Evolutionary conservation across 768 basidiomycete genomes (phyloP), one percentile per base, ranked within the genome.

Genomic region (Pisolithus albus): DNA sequence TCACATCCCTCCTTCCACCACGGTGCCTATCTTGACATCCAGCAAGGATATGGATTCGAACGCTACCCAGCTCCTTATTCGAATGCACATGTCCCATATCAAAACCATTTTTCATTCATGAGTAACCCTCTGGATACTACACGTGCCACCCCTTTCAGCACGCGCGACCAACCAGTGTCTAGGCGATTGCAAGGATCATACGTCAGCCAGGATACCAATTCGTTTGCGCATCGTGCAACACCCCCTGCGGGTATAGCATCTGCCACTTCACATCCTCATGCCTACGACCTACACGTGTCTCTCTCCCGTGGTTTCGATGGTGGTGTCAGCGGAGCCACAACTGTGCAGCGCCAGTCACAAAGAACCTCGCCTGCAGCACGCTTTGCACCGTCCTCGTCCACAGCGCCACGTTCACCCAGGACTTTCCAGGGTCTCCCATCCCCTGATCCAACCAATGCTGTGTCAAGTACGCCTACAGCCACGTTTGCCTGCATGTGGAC

Each of bases 401-500:
- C 23, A 44, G 43, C 43, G 15, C 13, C 23, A 21, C 43, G 23
- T 0, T 28, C 43, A 23, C 16, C 21, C 11, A 13, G 21, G 21
- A 24, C 23, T 44, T n/a, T 21, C 4, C 24, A 44, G 23, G 43
- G n/a, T 11, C 26, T 5, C 26, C 43, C 43, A 28, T 21, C 21
- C 6, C 24, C 43, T 26, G 11, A 24, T 13, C 26, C 43, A 15
- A 44, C 43, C 23, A 7, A n/a, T 45, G 43, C 43, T 28, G 23
- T 43, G 42, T 15, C 42, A 11, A 24, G 23, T 24, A 24, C 13
- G 19, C 16, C 24, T 9, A 28, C 5, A 16, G 28, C 16, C 52
- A 54, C 42, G n/a, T 66, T 62, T 24, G 50, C 2, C 6, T 65
- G 64, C 34, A 36, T 45, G 53, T 65, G 64, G 64, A 37, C n/a